phyloP scores from a whole-genome alignment of 2,329 filamentous ascomycete species.

The Emericellopsis atlantica region DNA sequence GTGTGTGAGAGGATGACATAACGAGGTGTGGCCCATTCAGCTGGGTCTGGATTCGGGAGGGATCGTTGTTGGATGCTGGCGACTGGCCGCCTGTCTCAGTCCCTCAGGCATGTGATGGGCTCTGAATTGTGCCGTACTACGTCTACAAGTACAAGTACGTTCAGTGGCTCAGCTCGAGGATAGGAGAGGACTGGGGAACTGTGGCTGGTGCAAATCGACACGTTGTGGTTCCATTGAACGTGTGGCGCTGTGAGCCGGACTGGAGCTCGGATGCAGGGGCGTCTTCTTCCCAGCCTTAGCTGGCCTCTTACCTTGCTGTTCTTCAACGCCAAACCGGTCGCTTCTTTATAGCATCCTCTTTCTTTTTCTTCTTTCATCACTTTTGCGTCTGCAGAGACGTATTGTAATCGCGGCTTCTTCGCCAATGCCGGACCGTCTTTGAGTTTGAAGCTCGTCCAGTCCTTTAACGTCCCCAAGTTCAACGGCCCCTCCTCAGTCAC shows the following conservation, averaged over 20 bases:
- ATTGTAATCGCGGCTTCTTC: background rate
- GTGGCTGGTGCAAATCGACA: background rate
- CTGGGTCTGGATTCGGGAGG: background rate
- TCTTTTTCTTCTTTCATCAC: background rate
- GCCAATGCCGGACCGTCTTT: background rate
- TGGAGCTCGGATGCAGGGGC: no score
- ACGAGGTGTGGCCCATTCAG: background rate
- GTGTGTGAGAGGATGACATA: background rate
- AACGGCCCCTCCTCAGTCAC: background rate
- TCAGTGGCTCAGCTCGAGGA: no score
- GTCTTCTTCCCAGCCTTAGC: background rate
- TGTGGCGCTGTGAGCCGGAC: no score
- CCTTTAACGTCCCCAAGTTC: constrained; percentile 2
- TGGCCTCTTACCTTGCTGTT: background rate
- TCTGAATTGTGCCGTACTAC: no score
- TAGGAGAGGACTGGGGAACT: background rate
- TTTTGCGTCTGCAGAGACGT: background rate
- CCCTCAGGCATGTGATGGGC: no score
- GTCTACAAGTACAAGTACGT: no score
- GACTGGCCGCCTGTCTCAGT: no score
- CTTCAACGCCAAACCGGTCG: no score
- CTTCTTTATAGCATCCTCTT: background rate
- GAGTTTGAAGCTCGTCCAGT: constrained; percentile 3
- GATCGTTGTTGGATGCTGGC: no score
- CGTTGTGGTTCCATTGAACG: background rate